These are phyloP conservation scores for Salix udensis DNA, from an alignment of 345 rosid genomes.

Conservation along the genomic window DNA sequence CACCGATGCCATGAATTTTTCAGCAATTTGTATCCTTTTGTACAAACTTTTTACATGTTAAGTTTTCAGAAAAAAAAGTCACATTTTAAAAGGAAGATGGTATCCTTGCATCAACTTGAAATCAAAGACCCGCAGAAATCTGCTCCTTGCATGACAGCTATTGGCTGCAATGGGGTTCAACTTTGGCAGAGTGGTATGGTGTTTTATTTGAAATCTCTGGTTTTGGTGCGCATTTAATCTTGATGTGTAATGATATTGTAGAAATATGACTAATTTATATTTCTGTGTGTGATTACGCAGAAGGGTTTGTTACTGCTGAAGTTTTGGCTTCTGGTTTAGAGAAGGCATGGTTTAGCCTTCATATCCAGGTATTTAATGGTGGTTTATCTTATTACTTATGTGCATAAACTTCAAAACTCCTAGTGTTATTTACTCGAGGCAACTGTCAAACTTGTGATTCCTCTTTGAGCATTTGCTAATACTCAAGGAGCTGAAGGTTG, in stretches of 20 bases:
- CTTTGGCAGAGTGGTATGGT: conserved; percentile 72
- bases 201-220: conserved; percentile 1
- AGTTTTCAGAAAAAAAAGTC: background rate
- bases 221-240: background rate
- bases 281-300: conserved; percentile 39
- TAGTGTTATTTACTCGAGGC: background rate
- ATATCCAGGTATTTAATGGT: conserved; percentile 57
- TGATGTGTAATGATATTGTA: background rate
- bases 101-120: conserved; percentile 56
- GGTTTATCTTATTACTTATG: background rate
- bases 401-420: background rate
- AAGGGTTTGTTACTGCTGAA: conserved; percentile 71
- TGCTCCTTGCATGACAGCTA: conserved; percentile 71
- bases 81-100: background rate
- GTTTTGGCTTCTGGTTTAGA: conserved; percentile 65
- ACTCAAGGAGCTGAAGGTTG: background rate
- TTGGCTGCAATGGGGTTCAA: conserved; percentile 78
- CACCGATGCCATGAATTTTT: conserved; percentile 59
- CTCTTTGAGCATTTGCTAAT: background rate
- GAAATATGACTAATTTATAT: background rate
- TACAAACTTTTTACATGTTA: background rate
- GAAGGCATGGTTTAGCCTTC: conserved; percentile 80
- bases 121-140: conserved; percentile 64
- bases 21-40: conserved; percentile 81
- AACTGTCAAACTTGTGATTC: background rate